These are phyloP conservation scores for Thozetella sp. DNA, from an alignment of 495 filamentous ascomycete species.

Conservation along the genomic window DNA sequence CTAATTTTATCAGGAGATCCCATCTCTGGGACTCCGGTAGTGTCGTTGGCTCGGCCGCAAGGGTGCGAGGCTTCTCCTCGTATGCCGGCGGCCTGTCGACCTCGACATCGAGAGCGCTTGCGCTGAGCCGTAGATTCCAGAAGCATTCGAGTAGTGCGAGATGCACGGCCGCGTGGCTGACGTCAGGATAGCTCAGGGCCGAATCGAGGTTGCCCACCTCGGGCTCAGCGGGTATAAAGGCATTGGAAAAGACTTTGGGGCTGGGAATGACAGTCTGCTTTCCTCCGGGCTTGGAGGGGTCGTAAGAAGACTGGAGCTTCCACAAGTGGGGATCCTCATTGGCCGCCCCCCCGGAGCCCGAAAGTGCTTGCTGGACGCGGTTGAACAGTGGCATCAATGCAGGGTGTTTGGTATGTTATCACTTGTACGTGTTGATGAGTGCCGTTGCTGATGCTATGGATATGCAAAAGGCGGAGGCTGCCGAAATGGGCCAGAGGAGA, in stretches of 20 bases:
- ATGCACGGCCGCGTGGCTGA: conserved; percentile 8
- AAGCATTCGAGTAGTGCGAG: conserved; percentile 8
- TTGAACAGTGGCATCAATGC: conserved; percentile 19
- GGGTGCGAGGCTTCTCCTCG: neutral
- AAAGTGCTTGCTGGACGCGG: neutral
- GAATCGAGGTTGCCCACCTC: neutral
- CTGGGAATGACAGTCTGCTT: conserved; percentile 5
- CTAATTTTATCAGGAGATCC: conserved; percentile 4
- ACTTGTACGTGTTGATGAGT: too few species aligned
- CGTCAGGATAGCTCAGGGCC: neutral
- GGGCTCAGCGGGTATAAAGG: neutral
- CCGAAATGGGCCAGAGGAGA: too few species aligned
- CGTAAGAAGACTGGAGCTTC: conserved; percentile 1
- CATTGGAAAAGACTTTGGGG: neutral
- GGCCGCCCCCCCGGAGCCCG: neutral
- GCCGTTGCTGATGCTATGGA: too few species aligned
- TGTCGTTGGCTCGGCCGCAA: neutral
- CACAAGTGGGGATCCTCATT: conserved; percentile 4
- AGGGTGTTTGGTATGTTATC: too few species aligned
- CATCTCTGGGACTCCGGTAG: conserved; percentile 2
- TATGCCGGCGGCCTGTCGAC: neutral
- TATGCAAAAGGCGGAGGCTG: too few species aligned
- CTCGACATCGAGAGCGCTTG: neutral
- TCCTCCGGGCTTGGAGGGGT: neutral
- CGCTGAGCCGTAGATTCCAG: conserved; percentile 2